Percentiles rank a stretch among this genome's conserved stretches.
Evolutionary conservation across 2,329 filamentous ascomycete genomes (phyloP).

Genomic region (Celoporthe dispersa): DNA sequence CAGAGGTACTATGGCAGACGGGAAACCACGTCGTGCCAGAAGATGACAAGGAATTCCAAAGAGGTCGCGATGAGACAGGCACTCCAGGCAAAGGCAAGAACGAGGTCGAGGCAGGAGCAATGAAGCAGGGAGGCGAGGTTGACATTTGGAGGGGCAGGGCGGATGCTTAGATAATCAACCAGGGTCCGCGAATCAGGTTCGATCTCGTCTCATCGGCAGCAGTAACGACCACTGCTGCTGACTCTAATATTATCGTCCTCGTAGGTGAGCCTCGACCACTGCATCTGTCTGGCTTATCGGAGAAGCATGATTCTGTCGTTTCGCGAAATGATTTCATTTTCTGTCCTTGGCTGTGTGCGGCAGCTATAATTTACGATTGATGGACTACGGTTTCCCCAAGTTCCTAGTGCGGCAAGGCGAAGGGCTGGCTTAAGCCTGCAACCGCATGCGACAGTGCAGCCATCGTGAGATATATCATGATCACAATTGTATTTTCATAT

Average conservation of each 20-base stretch:
- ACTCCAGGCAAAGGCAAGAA: neutral
- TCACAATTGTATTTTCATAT: too few relatives aligned
- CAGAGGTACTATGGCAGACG: too few relatives aligned
- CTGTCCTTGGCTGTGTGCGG: too few relatives aligned
- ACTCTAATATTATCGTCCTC: neutral
- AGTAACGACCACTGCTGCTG: neutral
- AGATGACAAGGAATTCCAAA: neutral
- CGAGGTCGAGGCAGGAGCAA: neutral
- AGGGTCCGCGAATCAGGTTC: conserved; percentile 5
- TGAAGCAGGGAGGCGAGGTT: neutral
- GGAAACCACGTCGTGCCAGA: too few relatives aligned
- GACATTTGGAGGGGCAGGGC: too few relatives aligned
- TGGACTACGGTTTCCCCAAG: too few relatives aligned
- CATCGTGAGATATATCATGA: too few relatives aligned
- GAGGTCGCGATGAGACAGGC: neutral
- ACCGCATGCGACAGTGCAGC: too few relatives aligned
- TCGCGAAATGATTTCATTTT: too few relatives aligned
- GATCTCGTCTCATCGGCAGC: neutral
- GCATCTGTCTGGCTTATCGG: neutral
- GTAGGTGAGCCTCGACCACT: neutral
- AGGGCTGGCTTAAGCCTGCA: too few relatives aligned
- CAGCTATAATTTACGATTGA: too few relatives aligned
- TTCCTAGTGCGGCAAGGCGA: too few relatives aligned
- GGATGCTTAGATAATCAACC: neutral
- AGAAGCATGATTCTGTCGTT: neutral